Percentiles rank a stretch among this genome's conserved stretches.
phyloP scores from a whole-genome alignment of 202 grass and related monocot genomes.

The Schoenoplectus tabernaemontani region DNA sequence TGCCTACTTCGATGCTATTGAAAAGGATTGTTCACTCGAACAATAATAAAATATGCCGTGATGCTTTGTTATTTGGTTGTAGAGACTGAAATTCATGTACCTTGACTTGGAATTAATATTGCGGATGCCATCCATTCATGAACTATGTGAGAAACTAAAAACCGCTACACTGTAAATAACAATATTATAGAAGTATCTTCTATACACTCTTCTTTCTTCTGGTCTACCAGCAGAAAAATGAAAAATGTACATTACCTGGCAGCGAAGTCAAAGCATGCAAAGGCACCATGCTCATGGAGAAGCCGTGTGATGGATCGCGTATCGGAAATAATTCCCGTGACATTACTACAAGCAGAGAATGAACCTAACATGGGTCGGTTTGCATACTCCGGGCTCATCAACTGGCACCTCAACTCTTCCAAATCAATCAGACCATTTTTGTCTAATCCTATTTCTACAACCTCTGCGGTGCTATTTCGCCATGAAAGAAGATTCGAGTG shows the following conservation, averaged over 20 bases:
- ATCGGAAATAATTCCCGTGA: slow-evolving; percentile 55
- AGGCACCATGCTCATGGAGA: slow-evolving; percentile 62
- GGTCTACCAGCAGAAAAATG: not conserved
- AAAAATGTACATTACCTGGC: slow-evolving; percentile 38
- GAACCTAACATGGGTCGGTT: slow-evolving; percentile 56
- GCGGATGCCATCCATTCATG: not conserved
- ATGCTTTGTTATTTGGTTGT: not conserved
- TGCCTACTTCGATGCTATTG: not conserved
- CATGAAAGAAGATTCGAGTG: slow-evolving; percentile 88
- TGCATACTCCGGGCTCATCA: slow-evolving; percentile 18
- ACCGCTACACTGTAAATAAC: too few relatives aligned
- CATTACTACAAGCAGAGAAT: slow-evolving; percentile 88
- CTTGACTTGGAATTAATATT: not conserved
- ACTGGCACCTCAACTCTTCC: slow-evolving; percentile 26
- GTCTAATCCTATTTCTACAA: slow-evolving; percentile 56
- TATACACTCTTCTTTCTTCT: too few relatives aligned
- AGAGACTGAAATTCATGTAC: not conserved
- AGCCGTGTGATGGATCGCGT: slow-evolving; percentile 39
- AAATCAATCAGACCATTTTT: slow-evolving; percentile 40
- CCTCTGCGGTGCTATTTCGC: slow-evolving; percentile 61
- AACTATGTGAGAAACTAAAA: too few relatives aligned
- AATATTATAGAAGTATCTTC: too few relatives aligned
- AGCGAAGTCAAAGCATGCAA: slow-evolving; percentile 82
- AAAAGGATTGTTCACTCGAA: not conserved
- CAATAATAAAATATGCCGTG: not conserved